Conservation (phyloP, 495 filamentous ascomycete species). For the Aspergillus conjunctus region DNA sequence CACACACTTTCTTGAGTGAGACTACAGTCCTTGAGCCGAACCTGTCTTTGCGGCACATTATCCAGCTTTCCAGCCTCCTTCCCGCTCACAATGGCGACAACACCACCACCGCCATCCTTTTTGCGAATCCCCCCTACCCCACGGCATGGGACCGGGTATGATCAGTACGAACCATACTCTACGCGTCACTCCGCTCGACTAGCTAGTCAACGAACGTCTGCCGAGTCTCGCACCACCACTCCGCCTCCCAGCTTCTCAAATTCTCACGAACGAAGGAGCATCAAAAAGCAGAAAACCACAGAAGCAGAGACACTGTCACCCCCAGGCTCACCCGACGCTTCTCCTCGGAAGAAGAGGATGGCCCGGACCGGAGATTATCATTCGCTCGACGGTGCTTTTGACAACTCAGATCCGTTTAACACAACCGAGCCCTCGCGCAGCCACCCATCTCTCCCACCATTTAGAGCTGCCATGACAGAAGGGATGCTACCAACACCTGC, state of each 20-base stretch:
- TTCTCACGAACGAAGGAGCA: conserved; percentile 22
- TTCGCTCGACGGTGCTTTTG: conserved; percentile 22
- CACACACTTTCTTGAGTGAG: neutral
- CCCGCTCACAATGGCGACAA: conserved; percentile 56
- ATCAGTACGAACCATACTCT: conserved; percentile 69
- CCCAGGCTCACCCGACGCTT: conserved; percentile 45
- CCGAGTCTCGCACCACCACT: conserved; percentile 38
- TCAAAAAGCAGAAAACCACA: conserved; percentile 27
- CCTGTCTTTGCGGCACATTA: conserved; percentile 5
- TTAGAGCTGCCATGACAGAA: conserved; percentile 34
- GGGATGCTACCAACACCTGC: conserved; percentile 83
- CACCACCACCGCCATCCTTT: conserved; percentile 63
- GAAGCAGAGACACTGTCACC: conserved; percentile 29
- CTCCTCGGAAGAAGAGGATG: conserved; percentile 55
- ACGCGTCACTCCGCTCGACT: conserved; percentile 53
- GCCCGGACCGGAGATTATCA: conserved; percentile 17
- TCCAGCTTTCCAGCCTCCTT: conserved; percentile 2
- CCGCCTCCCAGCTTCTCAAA: conserved; percentile 39
- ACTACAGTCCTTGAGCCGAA: neutral
- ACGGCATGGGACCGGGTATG: conserved; percentile 65
- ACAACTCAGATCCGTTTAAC: conserved; percentile 29
- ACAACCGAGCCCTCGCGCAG: conserved; percentile 20
- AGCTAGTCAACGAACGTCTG: conserved; percentile 41
- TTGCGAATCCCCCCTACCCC: conserved; percentile 73
- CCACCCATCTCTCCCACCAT: conserved; percentile 22